A percentile compares a stretch with the other conserved stretches of the same genome.
These are phyloP conservation scores for Solanum medicagineum DNA, from an alignment of 257 asterid genomes.

Conservation along the genomic window DNA sequence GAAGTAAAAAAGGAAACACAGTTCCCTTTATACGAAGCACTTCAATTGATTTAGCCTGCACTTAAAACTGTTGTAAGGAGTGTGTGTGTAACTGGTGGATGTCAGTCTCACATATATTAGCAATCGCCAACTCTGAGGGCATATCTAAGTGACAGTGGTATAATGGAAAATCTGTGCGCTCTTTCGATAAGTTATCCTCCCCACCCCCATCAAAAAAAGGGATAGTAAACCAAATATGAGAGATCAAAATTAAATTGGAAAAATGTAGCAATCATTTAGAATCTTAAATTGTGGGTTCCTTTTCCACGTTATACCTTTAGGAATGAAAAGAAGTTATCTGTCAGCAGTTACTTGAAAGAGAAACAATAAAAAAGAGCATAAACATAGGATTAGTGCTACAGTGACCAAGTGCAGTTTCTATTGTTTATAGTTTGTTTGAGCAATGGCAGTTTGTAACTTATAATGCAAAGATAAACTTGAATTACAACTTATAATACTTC, in stretches of 20 bases:
- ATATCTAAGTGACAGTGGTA: neutral
- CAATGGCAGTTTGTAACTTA: neutral
- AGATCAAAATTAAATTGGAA: neutral
- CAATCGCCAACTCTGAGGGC: neutral
- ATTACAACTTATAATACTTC: neutral
- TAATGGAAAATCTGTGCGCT: neutral
- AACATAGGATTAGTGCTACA: neutral
- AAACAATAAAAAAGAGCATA: neutral
- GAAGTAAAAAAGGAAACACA: neutral
- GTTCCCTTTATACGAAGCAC: neutral
- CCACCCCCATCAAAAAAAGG: neutral
- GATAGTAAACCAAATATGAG: neutral
- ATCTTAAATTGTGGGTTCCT: neutral
- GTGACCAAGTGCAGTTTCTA: neutral
- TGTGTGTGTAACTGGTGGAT: neutral
- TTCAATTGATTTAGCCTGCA: neutral
- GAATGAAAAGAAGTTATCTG: neutral
- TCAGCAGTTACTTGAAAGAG: neutral
- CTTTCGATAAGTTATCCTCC: neutral
- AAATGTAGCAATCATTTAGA: neutral
- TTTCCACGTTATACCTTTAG: neutral
- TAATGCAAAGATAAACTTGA: neutral
- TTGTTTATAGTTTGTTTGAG: neutral
- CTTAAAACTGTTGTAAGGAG: neutral
- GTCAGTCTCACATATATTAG: neutral